Conservation (phyloP, 176 grass and related monocot species). For the Oryza rufipogon region DNA sequence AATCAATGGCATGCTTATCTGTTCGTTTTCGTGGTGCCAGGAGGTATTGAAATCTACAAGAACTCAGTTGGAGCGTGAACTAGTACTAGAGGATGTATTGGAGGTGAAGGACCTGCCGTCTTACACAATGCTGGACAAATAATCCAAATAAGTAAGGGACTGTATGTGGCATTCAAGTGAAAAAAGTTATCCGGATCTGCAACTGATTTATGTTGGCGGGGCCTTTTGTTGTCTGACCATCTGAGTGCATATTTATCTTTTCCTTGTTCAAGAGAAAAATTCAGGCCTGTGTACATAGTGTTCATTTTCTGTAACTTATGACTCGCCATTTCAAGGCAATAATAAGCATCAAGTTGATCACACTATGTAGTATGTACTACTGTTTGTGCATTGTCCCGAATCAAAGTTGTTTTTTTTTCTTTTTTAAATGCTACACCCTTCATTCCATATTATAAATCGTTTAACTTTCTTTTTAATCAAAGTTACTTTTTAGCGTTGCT, state of each 20-base stretch:
- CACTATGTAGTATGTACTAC: no score
- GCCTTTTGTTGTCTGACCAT: slow-evolving; percentile 8
- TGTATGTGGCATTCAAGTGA: no score
- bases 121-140: slow-evolving; percentile 76
- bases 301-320: not conserved
- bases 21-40: slow-evolving; percentile 42
- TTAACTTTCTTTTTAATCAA: no score
- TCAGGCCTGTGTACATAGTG: slow-evolving; percentile 9
- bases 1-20: slow-evolving; percentile 1
- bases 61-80: slow-evolving; percentile 80
- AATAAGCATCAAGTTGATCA: slow-evolving; percentile 20
- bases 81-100: slow-evolving; percentile 68
- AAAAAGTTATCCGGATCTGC: not conserved
- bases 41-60: slow-evolving; percentile 92
- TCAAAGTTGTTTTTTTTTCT: no score
- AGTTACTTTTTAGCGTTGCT: no score
- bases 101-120: slow-evolving; percentile 78
- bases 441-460: no score
- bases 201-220: slow-evolving; percentile 1
- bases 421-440: no score
- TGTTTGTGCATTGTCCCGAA: no score
- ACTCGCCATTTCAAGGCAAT: not conserved
- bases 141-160: slow-evolving; percentile 16
- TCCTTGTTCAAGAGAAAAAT: slow-evolving; percentile 3
- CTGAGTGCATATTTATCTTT: not conserved